These are phyloP conservation scores for Verticillium albo-atrum DNA, from an alignment of 2,329 filamentous ascomycete genomes.

Conservation along the genomic window DNA sequence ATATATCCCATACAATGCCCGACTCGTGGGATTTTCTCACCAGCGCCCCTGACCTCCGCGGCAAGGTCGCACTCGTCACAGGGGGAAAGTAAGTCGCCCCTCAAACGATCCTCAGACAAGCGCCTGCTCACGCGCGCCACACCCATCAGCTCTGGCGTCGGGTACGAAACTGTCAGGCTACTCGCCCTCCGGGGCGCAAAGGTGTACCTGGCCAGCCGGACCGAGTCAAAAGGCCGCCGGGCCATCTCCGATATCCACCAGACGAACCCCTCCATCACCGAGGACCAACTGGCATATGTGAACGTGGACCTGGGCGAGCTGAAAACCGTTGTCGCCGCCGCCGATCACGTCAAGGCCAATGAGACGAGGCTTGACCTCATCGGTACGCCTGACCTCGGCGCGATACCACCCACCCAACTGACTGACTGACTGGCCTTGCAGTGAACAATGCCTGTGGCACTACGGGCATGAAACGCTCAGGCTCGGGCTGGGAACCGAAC, in stretches of 20 bases:
- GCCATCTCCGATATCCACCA: constrained; percentile 5
- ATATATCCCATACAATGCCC: neutral
- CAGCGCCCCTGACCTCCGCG: constrained; percentile 15
- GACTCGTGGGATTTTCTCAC: constrained; percentile 8
- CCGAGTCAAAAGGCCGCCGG: constrained; percentile 12
- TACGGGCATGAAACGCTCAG: constrained; percentile 1
- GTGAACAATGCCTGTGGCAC: constrained; percentile 20
- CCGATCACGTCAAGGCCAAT: constrained; percentile 11
- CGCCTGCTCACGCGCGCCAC: neutral
- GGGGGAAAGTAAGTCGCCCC: constrained; percentile 17
- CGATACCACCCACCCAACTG: too few species aligned
- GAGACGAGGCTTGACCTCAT: constrained; percentile 20
- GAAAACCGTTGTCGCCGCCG: constrained; percentile 13
- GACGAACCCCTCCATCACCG: constrained; percentile 6
- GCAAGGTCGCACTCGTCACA: constrained; percentile 19
- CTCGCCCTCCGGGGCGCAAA: constrained; percentile 19
- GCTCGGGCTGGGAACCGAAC: constrained; percentile 16
- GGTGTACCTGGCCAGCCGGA: constrained; percentile 19
- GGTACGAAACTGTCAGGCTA: constrained; percentile 16
- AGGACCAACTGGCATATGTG: constrained; percentile 12
- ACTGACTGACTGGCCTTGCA: too few species aligned
- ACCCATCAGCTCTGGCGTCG: constrained; percentile 15
- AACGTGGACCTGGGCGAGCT: constrained; percentile 18
- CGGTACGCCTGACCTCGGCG: constrained; percentile 12
- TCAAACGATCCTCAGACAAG: neutral